Evolutionary conservation across 768 basidiomycete genomes (phyloP).

Genomic region (Daedalea quercina): DNA sequence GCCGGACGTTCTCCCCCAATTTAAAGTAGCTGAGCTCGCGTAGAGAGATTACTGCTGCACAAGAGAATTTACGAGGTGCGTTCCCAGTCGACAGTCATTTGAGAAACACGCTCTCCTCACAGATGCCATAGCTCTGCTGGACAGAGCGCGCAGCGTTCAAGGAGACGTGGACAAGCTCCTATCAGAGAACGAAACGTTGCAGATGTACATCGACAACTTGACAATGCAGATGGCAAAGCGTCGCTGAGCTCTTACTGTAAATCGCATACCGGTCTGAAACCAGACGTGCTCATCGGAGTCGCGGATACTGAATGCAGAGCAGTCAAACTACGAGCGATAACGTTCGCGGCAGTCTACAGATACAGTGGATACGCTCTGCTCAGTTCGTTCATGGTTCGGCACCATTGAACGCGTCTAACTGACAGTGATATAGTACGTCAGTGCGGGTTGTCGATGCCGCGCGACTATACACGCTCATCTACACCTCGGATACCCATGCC

Average conservation of each 20-base stretch:
- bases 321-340: no score
- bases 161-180: conserved; percentile 74
- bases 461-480: no score
- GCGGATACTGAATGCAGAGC: no score
- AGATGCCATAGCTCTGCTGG: conserved; percentile 48
- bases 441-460: no score
- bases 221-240: conserved; percentile 83
- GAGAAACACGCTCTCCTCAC: neutral
- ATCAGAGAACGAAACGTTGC: conserved; percentile 75
- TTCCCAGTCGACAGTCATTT: conserved; percentile 2
- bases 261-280: neutral
- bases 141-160: conserved; percentile 63
- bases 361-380: no score
- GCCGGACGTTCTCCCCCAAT: neutral
- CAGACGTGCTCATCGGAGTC: no score
- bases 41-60: conserved; percentile 72
- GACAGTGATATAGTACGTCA: no score
- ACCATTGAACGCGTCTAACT: no score
- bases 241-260: conserved; percentile 34
- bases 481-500: no score
- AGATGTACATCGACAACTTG: conserved; percentile 87
- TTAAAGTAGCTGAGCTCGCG: neutral
- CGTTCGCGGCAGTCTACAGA: no score
- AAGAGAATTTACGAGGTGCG: conserved; percentile 72
- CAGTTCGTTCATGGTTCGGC: no score